Percentiles rank a stretch among this genome's conserved stretches.
phyloP scores from a whole-genome alignment of 1,284 basidiomycete species.

The Cronartium quercuum region DNA sequence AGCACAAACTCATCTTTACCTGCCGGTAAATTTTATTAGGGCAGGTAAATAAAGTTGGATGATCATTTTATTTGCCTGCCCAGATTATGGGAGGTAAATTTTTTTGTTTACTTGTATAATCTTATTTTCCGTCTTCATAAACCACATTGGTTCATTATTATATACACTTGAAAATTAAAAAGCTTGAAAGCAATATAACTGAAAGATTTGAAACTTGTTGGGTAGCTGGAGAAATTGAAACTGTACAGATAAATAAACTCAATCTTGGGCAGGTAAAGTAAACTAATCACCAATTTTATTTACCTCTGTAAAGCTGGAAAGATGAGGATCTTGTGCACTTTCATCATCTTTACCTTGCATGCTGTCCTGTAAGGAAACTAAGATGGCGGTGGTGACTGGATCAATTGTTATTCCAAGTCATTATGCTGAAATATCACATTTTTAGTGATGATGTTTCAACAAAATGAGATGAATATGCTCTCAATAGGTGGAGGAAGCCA shows the following conservation, averaged over 20 bases:
- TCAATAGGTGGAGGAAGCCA: no score
- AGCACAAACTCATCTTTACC: not conserved
- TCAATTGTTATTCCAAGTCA: no score
- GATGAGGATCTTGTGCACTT: no score
- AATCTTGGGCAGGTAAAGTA: no score
- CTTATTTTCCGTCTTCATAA: not conserved
- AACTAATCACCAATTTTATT: no score
- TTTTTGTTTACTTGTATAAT: not conserved
- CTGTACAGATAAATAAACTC: not conserved
- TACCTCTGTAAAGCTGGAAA: no score
- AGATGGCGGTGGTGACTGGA: no score
- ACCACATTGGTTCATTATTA: not conserved
- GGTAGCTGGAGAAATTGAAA: not conserved
- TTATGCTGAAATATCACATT: no score
- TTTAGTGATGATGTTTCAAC: no score
- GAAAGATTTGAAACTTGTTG: not conserved
- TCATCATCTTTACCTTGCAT: no score
- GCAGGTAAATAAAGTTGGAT: not conserved
- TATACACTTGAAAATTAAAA: not conserved
- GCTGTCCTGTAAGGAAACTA: no score
- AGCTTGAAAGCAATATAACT: not conserved
- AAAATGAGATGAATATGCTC: no score
- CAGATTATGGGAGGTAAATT: not conserved
- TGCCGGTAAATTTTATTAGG: not conserved
- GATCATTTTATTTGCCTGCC: not conserved